Evolutionary conservation across 2,329 filamentous ascomycete species (phyloP), one percentile per base, ranked within the genome.

Genomic region (Allantophomopsis lycopodina): DNA sequence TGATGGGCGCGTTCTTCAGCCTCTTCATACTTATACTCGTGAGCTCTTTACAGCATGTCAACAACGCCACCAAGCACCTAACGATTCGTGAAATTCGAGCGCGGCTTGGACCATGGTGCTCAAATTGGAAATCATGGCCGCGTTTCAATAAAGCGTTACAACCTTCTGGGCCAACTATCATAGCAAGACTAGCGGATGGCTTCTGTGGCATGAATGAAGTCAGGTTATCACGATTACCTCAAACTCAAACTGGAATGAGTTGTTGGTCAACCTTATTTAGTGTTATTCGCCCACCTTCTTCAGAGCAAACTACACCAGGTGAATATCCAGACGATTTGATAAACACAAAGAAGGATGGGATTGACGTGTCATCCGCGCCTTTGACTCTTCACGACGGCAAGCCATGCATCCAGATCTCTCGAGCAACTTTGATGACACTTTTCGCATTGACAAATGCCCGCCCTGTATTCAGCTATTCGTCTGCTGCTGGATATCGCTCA

Each of bases 401-500:
- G 34, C 30, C 37, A 12, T 42, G 38, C 11, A 30, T 37, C 14
- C 31, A 40, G 13, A 42, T 42, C 16, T 42, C 41, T 10, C 41
- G 41, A 12, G 38, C 38, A 28, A 42, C 41, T 4, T 34, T 42
- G 18, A 42, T 42, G 38, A 42, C 38, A 11, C 41, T 43, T 7
- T 32, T 42, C 13, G 32, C 40, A 32, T 8, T 54, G 8, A 54
- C 48, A 6, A 58, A 57, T 21, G 55, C 48, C 6, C 48, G 52
- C 3, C 42, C 46, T 2, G 50, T 54, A 4, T 58, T 52, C 46
- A 48, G 50, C 39, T 56, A 54, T 38, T 52, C 51, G 21, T 52
- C 52, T 13, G 56, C 53, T 16, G 44, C 52, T 21, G 56, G 55
- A 3, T 52, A 55, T 38, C 51, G 56, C 4, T 51, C 52, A 14